Base-by-base conservation (phyloP, 768 basidiomycete genomes). In the Tylopilus sp. region DNA sequence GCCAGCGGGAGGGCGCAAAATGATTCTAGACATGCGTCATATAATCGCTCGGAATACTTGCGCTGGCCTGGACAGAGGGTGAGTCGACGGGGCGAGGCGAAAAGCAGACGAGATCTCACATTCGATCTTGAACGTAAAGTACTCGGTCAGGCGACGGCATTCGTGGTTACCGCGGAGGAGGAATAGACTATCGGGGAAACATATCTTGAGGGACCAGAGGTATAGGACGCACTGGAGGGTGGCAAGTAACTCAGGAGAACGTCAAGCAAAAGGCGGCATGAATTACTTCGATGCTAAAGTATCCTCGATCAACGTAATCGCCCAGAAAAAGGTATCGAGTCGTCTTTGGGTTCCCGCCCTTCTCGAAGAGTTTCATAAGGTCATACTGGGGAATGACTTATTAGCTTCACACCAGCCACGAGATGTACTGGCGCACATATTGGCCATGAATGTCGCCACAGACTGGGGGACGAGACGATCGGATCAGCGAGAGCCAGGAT, bases 331-430 rank as follows among this genome's bases (percentile, higher is more conserved):
- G 77, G 63, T 88, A 88, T 44, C 85, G 74, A 3, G 85, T 88
- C 31, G 83, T 81, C 47, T 82, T 84, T 2, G 85, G 85, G 69
- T 81, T 86, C 4, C 85, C 85, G 20, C 85, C 86, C 21, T 87
- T 82, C 64, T 88, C 85, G 61, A 88, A 86, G 23, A 88, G 76
- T 66, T 88, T 88, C 85, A 88, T 88, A 50, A 88, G 70, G 66
- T 88, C 85, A 60, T 82, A 88, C 84, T 86, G 55, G 21, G 61
- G n/a, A 46, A 52, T 35, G 33, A 23, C 20, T n/a, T n/a, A 49
- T 61, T 35, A 63, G 53, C 23, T 44, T 36, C 11, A 47, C 40
- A 35, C 13, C 23, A 10, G 30, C 21, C n/a, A n/a, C n/a, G n/a
- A n/a, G n/a, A n/a, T n/a, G n/a, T n/a, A 53, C 28, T 23, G 17